A percentile compares a stretch with the other conserved stretches of the same genome.
phyloP scores from a whole-genome alignment of 139 green algal species.

The Volvox reticuliferus region DNA sequence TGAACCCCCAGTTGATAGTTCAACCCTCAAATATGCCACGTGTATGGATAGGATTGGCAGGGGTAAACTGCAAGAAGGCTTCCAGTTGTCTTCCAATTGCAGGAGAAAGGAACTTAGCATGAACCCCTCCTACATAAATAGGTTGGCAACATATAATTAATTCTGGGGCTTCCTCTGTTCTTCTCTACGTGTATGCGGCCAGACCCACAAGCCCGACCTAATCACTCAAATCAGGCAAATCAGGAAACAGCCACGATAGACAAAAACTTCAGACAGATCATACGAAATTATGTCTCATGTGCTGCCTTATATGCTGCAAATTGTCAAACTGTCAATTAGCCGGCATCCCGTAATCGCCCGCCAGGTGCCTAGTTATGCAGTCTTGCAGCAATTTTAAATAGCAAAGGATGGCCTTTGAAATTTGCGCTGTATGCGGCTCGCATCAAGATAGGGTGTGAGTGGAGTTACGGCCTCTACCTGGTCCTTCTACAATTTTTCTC shows the following conservation, averaged over 20 bases:
- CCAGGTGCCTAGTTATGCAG: background rate
- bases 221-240: background rate
- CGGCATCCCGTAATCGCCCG: background rate
- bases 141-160: background rate
- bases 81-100: background rate
- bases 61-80: background rate
- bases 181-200: background rate
- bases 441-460: no score
- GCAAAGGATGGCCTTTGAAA: no score
- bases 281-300: background rate
- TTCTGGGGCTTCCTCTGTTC: background rate
- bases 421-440: no score
- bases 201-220: background rate
- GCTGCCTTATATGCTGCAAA: background rate
- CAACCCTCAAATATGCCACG: background rate
- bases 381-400: background rate
- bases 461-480: no score
- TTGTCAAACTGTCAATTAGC: background rate
- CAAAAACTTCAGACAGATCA: background rate
- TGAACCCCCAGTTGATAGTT: background rate
- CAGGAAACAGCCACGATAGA: background rate
- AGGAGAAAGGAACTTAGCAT: conserved; percentile 2
- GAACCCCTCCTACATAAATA: background rate
- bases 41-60: background rate
- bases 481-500: no score